Conservation (phyloP, 192 early-diverging fungal genomes). For the Backusella circina region DNA sequence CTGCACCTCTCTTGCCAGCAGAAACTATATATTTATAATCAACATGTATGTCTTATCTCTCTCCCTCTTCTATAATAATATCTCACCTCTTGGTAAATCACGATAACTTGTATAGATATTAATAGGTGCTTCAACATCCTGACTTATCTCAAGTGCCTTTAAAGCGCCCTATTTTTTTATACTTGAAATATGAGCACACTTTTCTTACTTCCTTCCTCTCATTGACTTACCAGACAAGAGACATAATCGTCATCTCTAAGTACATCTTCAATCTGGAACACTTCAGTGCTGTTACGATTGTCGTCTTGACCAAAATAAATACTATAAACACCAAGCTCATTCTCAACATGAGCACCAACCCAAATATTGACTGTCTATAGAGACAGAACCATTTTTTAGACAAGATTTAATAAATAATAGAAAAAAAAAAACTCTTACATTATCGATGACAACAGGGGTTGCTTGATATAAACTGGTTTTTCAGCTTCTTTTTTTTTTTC, state of each 20-base stretch:
- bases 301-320: background rate
- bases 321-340: background rate
- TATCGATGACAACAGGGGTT: background rate
- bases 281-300: background rate
- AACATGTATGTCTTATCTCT: background rate
- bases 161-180: background rate
- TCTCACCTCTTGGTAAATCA: background rate
- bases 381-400: background rate
- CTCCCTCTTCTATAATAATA: background rate
- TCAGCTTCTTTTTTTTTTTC: background rate
- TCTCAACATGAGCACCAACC: background rate
- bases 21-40: background rate
- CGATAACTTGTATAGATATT: background rate
- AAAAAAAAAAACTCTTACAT: background rate
- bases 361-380: background rate
- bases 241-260: background rate
- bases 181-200: background rate
- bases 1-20: background rate
- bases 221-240: background rate
- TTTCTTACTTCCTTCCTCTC: background rate
- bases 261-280: background rate
- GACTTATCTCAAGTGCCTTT: background rate
- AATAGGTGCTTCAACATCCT: background rate
- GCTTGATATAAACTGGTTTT: background rate
- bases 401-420: background rate